These are phyloP conservation scores for Phytophthora cryptogea DNA, from an alignment of 352 stramenopile genomes.

Conservation along the genomic window DNA sequence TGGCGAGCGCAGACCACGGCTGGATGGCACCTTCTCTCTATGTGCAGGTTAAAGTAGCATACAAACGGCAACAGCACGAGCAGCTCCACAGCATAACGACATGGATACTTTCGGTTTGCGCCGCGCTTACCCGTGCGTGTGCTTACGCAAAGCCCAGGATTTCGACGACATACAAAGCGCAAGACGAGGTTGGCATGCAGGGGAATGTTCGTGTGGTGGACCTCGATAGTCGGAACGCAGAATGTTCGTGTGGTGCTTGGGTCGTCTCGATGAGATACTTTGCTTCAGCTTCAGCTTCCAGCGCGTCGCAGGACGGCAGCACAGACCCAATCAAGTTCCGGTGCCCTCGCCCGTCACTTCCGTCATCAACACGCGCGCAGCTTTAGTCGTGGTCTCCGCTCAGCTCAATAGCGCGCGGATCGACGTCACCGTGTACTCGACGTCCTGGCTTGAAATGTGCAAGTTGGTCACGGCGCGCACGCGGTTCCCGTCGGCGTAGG, in stretches of 20 bases:
- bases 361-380: slow-evolving; percentile 18
- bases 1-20: not conserved
- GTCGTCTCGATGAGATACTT: slow-evolving; percentile 11
- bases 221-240: slow-evolving; percentile 14
- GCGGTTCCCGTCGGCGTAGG: slow-evolving; percentile 63
- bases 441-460: slow-evolving; percentile 65
- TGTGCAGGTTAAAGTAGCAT: slow-evolving; percentile 12
- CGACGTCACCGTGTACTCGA: slow-evolving; percentile 63
- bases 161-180: slow-evolving; percentile 25
- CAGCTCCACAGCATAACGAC: slow-evolving; percentile 7
- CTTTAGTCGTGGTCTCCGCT: slow-evolving; percentile 26
- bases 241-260: slow-evolving; percentile 28
- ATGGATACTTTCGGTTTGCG: not conserved
- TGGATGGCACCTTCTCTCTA: slow-evolving; percentile 2
- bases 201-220: slow-evolving; percentile 26
- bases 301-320: slow-evolving; percentile 15
- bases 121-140: not conserved
- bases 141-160: slow-evolving; percentile 23
- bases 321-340: slow-evolving; percentile 19
- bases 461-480: slow-evolving; percentile 79
- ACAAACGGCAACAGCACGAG: slow-evolving; percentile 1
- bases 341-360: slow-evolving; percentile 13
- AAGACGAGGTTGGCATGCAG: slow-evolving; percentile 12
- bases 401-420: slow-evolving; percentile 60
- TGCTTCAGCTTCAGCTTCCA: slow-evolving; percentile 11